phyloP scores from a whole-genome alignment of 1,139 yeast genomes.

The Magnusiomyces tetraspermus region DNA sequence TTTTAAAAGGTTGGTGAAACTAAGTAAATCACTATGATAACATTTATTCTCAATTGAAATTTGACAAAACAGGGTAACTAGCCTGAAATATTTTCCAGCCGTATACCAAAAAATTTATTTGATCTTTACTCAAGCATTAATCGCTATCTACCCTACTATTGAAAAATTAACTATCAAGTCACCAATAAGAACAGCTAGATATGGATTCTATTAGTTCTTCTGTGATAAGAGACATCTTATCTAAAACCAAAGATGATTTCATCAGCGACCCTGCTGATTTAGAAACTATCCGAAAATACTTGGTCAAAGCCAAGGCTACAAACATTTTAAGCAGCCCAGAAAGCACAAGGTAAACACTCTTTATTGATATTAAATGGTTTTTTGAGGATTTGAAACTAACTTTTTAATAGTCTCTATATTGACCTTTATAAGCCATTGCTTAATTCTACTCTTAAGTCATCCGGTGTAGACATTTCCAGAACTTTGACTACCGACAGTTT shows the following conservation, averaged over 20 bases:
- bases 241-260: not conserved
- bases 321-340: slow-evolving; percentile 6
- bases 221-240: not conserved
- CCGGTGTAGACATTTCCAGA: slow-evolving; percentile 32
- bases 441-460: slow-evolving; percentile 20
- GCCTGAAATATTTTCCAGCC: no score
- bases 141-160: no score
- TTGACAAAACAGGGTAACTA: no score
- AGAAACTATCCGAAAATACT: slow-evolving; percentile 13
- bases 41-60: no score
- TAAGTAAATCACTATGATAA: no score
- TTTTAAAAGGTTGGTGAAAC: no score
- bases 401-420: slow-evolving; percentile 8
- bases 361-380: not conserved
- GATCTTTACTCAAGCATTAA: no score
- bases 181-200: no score
- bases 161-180: no score
- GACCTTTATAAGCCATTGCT: slow-evolving; percentile 16
- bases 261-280: slow-evolving; percentile 8
- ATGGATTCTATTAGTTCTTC: not conserved
- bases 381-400: slow-evolving; percentile 1
- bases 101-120: no score
- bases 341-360: slow-evolving; percentile 9
- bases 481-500: slow-evolving; percentile 49
- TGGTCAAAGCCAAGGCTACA: slow-evolving; percentile 16